Evolutionary conservation across 768 basidiomycete species (phyloP).

Genomic region (Tylopilus sp.): DNA sequence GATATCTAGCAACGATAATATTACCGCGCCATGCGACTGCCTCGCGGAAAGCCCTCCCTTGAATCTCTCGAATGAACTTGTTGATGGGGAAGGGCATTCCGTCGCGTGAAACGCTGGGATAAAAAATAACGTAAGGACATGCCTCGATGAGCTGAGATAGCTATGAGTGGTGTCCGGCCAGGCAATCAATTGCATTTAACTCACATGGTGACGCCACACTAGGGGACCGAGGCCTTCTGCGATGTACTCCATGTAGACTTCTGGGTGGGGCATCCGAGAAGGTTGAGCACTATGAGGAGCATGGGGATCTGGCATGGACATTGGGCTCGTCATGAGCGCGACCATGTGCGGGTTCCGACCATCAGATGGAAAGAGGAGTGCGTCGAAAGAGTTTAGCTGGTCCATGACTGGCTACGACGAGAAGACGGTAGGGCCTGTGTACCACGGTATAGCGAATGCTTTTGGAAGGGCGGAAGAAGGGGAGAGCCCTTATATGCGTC

Average conservation of each 20-base stretch:
- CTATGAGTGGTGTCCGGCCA: conserved; percentile 17
- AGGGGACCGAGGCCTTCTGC: conserved; percentile 66
- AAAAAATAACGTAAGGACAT: conserved; percentile 79
- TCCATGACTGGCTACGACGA: conserved; percentile 47
- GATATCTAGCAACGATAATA: conserved; percentile 71
- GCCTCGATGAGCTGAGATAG: conserved; percentile 59
- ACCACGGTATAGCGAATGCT: conserved; percentile 22
- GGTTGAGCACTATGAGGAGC: conserved; percentile 43
- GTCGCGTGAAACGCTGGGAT: conserved; percentile 70
- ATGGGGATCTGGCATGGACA: conserved; percentile 41
- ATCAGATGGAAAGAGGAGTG: conserved; percentile 76
- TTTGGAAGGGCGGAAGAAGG: conserved; percentile 12
- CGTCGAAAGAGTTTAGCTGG: conserved; percentile 59
- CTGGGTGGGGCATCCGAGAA: conserved; percentile 75
- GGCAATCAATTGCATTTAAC: conserved; percentile 18
- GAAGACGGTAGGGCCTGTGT: conserved; percentile 14
- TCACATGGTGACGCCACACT: conserved; percentile 72
- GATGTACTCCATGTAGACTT: conserved; percentile 83
- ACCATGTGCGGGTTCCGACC: conserved; percentile 72
- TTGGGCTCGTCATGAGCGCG: conserved; percentile 68
- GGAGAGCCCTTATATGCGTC: conserved; percentile 28
- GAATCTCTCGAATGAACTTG: conserved; percentile 71
- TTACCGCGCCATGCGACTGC: conserved; percentile 76
- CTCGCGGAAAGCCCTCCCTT: conserved; percentile 59
- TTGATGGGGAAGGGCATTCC: conserved; percentile 82